These are phyloP conservation scores for Leccinellum albellum DNA, from an alignment of 768 basidiomycete genomes.

Conservation along the genomic window DNA sequence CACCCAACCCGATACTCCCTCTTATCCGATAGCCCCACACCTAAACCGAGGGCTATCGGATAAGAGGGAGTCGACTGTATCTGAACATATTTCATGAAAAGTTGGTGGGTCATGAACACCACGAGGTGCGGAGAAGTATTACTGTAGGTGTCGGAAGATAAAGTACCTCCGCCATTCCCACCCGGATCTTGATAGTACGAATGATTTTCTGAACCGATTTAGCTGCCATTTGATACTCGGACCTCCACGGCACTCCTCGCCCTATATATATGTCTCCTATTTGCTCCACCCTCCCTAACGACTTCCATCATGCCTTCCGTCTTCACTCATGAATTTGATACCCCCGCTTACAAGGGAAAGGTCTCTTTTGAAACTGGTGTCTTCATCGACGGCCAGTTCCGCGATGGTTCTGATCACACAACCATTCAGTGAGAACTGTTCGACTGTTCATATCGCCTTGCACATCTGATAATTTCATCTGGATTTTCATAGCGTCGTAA, in stretches of 20 bases:
- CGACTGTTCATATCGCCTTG: background rate
- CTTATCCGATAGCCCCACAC: no score
- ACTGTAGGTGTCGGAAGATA: background rate
- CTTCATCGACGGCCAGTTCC: slow-evolving; percentile 69
- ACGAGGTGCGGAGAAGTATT: no score
- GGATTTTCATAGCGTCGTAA: background rate
- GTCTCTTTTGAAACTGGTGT: slow-evolving; percentile 58
- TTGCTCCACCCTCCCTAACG: background rate
- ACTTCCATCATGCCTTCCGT: slow-evolving; percentile 36
- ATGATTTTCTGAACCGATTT: background rate
- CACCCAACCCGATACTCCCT: no score
- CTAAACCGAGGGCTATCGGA: no score
- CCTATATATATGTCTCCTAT: background rate
- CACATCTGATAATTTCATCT: background rate
- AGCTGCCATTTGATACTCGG: background rate
- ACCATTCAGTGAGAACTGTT: slow-evolving; percentile 60
- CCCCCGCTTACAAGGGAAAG: slow-evolving; percentile 54
- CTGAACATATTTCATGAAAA: background rate
- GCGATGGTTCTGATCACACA: slow-evolving; percentile 50
- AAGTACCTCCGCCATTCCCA: background rate
- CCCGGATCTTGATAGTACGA: background rate
- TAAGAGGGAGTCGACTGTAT: no score
- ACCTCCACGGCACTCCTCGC: background rate
- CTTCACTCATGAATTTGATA: slow-evolving; percentile 51
- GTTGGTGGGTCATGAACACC: no score